These are phyloP conservation scores for Cutaneotrichosporon mucoides DNA, from an alignment of 1,284 basidiomycete species.

Conservation along the genomic window DNA sequence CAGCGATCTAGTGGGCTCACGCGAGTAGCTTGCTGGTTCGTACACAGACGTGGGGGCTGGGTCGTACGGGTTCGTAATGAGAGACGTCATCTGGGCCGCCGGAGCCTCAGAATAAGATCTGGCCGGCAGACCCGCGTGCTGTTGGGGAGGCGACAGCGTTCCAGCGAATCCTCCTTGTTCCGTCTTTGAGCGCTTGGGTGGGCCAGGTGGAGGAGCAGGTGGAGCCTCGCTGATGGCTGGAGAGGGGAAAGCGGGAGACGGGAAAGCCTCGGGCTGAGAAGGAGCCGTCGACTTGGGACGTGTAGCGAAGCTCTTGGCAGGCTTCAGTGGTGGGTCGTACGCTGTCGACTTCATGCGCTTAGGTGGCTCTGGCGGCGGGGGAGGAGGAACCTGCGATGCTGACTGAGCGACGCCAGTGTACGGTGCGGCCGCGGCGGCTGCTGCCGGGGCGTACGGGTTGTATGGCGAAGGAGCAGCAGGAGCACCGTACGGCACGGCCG, in stretches of 20 bases:
- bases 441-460: constrained; percentile 28
- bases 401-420: constrained; percentile 20
- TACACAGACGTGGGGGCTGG: background rate
- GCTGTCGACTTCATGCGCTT: constrained; percentile 41
- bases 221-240: constrained; percentile 10
- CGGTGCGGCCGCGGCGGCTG: background rate
- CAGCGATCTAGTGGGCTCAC: background rate
- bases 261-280: background rate
- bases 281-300: constrained; percentile 16
- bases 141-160: background rate
- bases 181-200: constrained; percentile 23
- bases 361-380: constrained; percentile 23
- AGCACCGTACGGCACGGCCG: background rate
- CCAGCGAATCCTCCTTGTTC: background rate
- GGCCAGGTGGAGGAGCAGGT: constrained; percentile 29
- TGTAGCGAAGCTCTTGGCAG: constrained; percentile 34
- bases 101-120: background rate
- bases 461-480: constrained; percentile 11
- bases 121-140: background rate
- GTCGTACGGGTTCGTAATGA: background rate
- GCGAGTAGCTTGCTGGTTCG: background rate
- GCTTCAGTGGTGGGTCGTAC: constrained; percentile 42
- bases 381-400: constrained; percentile 4
- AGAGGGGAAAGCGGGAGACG: background rate
- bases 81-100: background rate